These are phyloP conservation scores for Waltergamsia citrina DNA, from an alignment of 2,329 filamentous ascomycete species.

Conservation along the genomic window DNA sequence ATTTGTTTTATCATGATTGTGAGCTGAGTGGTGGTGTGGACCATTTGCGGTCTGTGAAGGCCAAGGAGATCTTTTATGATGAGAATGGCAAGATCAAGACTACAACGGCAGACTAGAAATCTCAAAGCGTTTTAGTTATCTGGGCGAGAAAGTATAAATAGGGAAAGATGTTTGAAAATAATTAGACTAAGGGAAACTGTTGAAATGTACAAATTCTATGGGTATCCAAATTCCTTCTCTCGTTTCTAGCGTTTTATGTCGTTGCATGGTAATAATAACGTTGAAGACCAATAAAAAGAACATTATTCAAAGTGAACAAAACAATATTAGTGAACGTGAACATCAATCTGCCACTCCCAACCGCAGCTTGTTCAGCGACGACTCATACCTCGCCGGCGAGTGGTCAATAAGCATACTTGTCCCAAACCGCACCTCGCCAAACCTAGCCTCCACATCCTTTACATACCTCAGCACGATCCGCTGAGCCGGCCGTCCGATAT, in stretches of 20 bases:
- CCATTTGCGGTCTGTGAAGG: slow-evolving; percentile 65
- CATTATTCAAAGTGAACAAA: no score
- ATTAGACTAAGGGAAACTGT: neutral
- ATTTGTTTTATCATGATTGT: slow-evolving; percentile 69
- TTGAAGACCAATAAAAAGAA: neutral
- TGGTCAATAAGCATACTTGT: slow-evolving; percentile 69
- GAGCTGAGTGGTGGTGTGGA: slow-evolving; percentile 58
- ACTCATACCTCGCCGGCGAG: slow-evolving; percentile 65
- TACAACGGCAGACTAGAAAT: slow-evolving; percentile 14
- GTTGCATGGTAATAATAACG: neutral
- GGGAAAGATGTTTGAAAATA: neutral
- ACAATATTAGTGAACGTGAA: no score
- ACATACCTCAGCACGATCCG: slow-evolving; percentile 63
- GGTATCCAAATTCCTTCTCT: neutral
- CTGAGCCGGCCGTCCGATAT: slow-evolving; percentile 56
- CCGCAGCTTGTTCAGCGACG: slow-evolving; percentile 51
- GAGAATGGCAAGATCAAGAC: slow-evolving; percentile 50
- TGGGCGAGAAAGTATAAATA: no score
- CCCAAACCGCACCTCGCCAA: slow-evolving; percentile 62
- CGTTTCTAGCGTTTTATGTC: no score
- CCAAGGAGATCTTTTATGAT: slow-evolving; percentile 66
- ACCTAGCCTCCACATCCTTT: slow-evolving; percentile 58
- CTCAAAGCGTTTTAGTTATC: neutral
- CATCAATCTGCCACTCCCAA: slow-evolving; percentile 30
- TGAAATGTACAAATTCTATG: neutral